Conservation (phyloP, 73 alveolate species). For the Paramecium sonneborni region DNA sequence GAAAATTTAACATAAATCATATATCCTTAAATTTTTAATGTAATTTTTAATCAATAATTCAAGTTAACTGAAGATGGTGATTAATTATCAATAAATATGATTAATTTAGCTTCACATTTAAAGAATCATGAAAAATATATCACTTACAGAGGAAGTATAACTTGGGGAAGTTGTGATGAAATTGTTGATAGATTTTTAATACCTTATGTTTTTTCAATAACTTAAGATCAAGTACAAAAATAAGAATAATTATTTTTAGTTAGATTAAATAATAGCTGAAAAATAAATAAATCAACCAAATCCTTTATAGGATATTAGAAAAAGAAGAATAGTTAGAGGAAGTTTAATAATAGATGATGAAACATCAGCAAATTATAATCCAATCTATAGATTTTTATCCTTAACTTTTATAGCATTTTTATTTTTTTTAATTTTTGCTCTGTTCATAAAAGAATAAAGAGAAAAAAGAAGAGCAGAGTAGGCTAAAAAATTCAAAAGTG, state of each 20-base stretch:
- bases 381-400: not conserved
- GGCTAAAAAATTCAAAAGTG: slow-evolving; percentile 6
- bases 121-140: not conserved
- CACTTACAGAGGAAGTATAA: not conserved
- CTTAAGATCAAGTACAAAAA: not conserved
- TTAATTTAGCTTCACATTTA: not conserved
- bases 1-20: not conserved
- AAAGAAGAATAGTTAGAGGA: not conserved
- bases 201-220: not conserved
- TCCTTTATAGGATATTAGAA: not conserved
- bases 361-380: slow-evolving; percentile 40
- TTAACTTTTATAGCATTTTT: not conserved
- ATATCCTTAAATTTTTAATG: not conserved
- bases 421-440: slow-evolving; percentile 5
- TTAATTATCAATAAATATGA: slow-evolving; percentile 11
- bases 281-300: not conserved
- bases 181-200: slow-evolving; percentile 22
- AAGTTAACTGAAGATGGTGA: not conserved
- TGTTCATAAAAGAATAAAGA: slow-evolving; percentile 12
- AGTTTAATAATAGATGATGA: slow-evolving; percentile 12
- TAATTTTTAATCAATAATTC: not conserved
- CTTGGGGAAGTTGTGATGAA: not conserved
- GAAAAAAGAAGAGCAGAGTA: not conserved
- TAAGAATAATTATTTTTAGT: not conserved
- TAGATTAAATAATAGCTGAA: not conserved